Evolutionary conservation across 1,284 basidiomycete genomes (phyloP).

Genomic region (Trichosporon sp.): DNA sequence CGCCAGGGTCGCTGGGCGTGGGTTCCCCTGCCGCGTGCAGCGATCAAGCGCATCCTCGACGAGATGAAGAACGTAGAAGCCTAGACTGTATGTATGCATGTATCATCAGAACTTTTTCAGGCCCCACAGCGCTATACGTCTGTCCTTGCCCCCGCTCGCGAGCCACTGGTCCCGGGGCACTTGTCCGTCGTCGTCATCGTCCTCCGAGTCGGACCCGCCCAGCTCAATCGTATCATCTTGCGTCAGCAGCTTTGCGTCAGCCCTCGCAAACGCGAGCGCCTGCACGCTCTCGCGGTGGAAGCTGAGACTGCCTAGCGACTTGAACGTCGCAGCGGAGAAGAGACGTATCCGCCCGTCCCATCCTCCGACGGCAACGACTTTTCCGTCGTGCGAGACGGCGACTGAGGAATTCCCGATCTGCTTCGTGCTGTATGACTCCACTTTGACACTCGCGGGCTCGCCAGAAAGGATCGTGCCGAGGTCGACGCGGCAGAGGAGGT

Average conservation of each 20-base stretch:
- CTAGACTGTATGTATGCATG: constrained; percentile 9
- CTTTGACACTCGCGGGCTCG: background rate
- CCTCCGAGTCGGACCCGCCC: constrained; percentile 61
- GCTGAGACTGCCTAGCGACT: constrained; percentile 72
- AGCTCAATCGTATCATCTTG: constrained; percentile 32
- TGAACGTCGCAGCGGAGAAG: constrained; percentile 73
- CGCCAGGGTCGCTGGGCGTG: constrained; percentile 63
- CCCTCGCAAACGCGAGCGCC: constrained; percentile 67
- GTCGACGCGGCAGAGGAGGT: constrained; percentile 69
- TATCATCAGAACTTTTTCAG: constrained; percentile 56
- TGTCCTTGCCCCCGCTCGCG: constrained; percentile 71
- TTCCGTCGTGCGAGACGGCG: constrained; percentile 71
- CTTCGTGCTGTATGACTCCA: constrained; percentile 61
- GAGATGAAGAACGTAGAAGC: constrained; percentile 43
- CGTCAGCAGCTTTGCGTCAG: constrained; percentile 22
- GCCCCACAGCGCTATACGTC: constrained; percentile 73
- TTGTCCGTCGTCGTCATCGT: constrained; percentile 58
- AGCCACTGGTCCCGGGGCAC: constrained; percentile 65
- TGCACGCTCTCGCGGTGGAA: constrained; percentile 78
- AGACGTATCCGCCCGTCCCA: constrained; percentile 87
- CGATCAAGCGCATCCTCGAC: constrained; percentile 53
- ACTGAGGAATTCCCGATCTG: constrained; percentile 75
- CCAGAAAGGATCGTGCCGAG: constrained; percentile 25
- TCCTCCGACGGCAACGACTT: constrained; percentile 76
- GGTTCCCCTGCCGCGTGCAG: constrained; percentile 77